Percentiles rank a stretch among this genome's conserved stretches.
Conservation (phyloP, 352 stramenopile genomes). For the Globisporangium perplexum region DNA sequence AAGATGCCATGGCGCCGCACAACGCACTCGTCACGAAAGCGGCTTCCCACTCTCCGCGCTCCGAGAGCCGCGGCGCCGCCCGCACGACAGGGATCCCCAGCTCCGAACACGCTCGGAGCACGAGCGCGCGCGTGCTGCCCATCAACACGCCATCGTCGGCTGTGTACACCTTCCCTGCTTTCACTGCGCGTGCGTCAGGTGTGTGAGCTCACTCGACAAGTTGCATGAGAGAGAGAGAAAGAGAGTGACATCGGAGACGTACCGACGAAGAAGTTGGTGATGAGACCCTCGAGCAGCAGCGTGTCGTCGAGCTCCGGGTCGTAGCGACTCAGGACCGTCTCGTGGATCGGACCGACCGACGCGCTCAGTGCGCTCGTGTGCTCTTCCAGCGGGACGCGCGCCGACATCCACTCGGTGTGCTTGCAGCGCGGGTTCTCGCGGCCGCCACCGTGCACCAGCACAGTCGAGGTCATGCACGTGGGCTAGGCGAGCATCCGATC, state of each 20-base stretch:
- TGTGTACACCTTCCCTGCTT: constrained; percentile 41
- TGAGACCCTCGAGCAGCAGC: constrained; percentile 62
- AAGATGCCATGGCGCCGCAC: neutral
- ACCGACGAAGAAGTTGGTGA: constrained; percentile 82
- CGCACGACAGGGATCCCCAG: constrained; percentile 54
- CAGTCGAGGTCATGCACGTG: constrained; percentile 23
- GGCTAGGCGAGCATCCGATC: constrained; percentile 10
- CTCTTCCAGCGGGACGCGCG: constrained; percentile 44
- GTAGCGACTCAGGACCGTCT: constrained; percentile 43
- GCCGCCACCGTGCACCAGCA: constrained; percentile 44
- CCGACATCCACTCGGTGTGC: constrained; percentile 64
- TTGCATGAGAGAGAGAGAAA: neutral
- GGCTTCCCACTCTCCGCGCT: constrained; percentile 44
- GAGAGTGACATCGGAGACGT: constrained; percentile 5
- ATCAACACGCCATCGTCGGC: constrained; percentile 34
- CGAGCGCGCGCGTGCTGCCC: constrained; percentile 57
- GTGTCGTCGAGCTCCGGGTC: constrained; percentile 14
- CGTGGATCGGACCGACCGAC: constrained; percentile 28
- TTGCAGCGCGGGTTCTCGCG: constrained; percentile 50
- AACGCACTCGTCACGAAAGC: constrained; percentile 73
- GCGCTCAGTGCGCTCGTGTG: constrained; percentile 19
- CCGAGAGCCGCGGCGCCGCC: constrained; percentile 42
- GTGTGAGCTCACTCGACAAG: too few species aligned
- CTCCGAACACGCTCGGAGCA: constrained; percentile 50
- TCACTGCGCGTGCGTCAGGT: too few species aligned